A percentile compares a stretch with the other conserved stretches of the same genome.
These are phyloP conservation scores for Lyophyllum decastes DNA, from an alignment of 768 basidiomycete species.

Conservation along the genomic window DNA sequence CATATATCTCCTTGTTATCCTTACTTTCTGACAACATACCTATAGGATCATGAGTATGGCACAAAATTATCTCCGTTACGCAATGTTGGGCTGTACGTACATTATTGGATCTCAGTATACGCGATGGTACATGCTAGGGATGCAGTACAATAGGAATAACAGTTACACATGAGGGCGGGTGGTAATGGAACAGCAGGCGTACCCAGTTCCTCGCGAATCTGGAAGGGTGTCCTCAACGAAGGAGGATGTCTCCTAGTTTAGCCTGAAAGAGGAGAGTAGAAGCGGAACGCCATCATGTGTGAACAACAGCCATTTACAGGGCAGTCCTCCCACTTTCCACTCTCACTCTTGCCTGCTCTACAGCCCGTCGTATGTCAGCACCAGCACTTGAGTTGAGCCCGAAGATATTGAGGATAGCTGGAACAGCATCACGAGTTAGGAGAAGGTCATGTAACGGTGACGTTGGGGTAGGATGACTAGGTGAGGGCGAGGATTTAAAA, in stretches of 20 bases:
- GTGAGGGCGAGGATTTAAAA: constrained; percentile 5
- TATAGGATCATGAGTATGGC: no score
- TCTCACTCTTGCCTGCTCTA: constrained; percentile 55
- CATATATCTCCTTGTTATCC: neutral
- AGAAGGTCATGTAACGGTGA: constrained; percentile 35
- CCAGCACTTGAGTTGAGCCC: constrained; percentile 44
- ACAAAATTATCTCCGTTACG: no score
- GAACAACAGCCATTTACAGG: constrained; percentile 1
- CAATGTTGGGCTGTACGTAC: neutral
- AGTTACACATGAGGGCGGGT: neutral
- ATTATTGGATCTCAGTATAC: neutral
- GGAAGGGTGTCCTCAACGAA: neutral
- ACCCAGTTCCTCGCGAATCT: neutral
- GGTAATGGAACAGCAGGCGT: neutral
- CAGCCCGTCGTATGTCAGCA: constrained; percentile 60
- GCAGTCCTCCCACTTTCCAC: constrained; percentile 22
- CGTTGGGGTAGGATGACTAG: constrained; percentile 7
- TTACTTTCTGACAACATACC: no score
- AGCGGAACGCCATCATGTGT: neutral
- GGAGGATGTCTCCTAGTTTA: neutral
- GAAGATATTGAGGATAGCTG: constrained; percentile 48
- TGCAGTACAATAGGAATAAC: neutral
- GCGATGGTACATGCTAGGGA: neutral
- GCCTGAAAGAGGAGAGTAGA: neutral
- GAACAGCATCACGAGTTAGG: constrained; percentile 55